Base-by-base conservation (phyloP, 2,329 filamentous ascomycete species). In the Chaetomiaceae sp. region DNA sequence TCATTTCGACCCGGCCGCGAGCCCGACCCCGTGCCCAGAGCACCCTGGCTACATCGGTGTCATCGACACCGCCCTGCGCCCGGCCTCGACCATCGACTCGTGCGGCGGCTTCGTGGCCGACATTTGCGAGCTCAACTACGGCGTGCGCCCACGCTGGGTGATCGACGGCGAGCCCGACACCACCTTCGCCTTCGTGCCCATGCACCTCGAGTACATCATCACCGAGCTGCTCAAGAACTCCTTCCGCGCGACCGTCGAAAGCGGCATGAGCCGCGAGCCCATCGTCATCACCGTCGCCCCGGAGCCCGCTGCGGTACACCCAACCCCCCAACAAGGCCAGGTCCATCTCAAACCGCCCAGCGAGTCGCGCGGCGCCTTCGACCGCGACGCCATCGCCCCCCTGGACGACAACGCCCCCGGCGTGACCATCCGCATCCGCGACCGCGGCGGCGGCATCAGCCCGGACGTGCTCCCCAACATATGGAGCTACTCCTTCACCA, bases 401-500 rank as follows among this genome's bases (percentile, higher is more conserved):
- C 72, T 83, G 5, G 79, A 83, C 55, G 79, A 83, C 61, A 78
- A 82, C 51, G 80, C 85, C 0, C 89, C 91, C 0, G 91, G 90
- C 33, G 89, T 99, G 12, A 97, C 93, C 0, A 95, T 99, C 60
- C 83, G 93, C 20, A 96, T 99, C 60, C 85, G 93, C 8, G 93
- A 99, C 66, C 84, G 90, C n/a, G 93, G 93, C 44, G 92, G 92
- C 37, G 93, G 93, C 31, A 97, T 99, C 50, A 80, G 83, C 1
- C 88, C 91, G 0, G 87, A 91, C 14, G 85, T 93, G 23, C 72
- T 93, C 30, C 83, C 85, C 4, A 85, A 92, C 59, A 91, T 99
- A 52, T 99, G 93, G 91, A 91, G 90, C 6, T 99, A 97, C 67
- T 93, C 88, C 56, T 99, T 96, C 67, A 96, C 92, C 17, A 99